Evolutionary conservation across 768 basidiomycete species (phyloP).

Genomic region (Panellus pusillus): DNA sequence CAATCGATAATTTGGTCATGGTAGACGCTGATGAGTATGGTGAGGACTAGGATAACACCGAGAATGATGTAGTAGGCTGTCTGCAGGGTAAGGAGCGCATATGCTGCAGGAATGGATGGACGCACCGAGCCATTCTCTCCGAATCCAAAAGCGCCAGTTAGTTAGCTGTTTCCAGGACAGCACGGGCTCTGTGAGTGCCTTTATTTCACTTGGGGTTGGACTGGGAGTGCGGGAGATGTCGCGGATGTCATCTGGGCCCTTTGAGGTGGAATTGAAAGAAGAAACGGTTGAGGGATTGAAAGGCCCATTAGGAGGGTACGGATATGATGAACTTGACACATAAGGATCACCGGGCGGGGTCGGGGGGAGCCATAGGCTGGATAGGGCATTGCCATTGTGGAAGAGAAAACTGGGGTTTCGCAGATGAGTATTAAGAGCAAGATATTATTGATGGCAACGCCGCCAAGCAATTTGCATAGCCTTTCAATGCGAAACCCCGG

Average conservation of each 20-base stretch:
- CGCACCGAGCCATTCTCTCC: conserved; percentile 60
- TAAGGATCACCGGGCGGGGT: not conserved
- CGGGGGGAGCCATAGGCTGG: conserved; percentile 11
- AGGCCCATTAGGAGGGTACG: conserved; percentile 7
- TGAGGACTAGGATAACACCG: conserved; percentile 46
- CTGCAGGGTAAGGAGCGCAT: not conserved
- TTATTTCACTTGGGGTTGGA: conserved; percentile 62
- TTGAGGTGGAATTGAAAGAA: conserved; percentile 13
- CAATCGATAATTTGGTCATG: conserved; percentile 67
- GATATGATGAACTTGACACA: not conserved
- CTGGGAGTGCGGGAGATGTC: conserved; percentile 50
- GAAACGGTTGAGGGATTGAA: conserved; percentile 9
- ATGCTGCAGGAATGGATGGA: conserved; percentile 11
- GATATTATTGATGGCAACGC: conserved; percentile 3
- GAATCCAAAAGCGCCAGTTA: conserved; percentile 52
- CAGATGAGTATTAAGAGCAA: not conserved
- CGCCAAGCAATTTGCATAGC: conserved; percentile 3
- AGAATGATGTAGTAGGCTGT: conserved; percentile 54
- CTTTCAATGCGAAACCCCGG: no score
- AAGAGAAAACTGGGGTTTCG: conserved; percentile 2
- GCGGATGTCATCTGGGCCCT: conserved; percentile 20
- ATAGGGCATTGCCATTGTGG: conserved; percentile 19
- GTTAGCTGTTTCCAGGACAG: conserved; percentile 46
- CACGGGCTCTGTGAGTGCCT: conserved; percentile 41
- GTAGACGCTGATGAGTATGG: conserved; percentile 57